phyloP scores from a whole-genome alignment of 1,139 yeast species.

The Pichia sp. region DNA sequence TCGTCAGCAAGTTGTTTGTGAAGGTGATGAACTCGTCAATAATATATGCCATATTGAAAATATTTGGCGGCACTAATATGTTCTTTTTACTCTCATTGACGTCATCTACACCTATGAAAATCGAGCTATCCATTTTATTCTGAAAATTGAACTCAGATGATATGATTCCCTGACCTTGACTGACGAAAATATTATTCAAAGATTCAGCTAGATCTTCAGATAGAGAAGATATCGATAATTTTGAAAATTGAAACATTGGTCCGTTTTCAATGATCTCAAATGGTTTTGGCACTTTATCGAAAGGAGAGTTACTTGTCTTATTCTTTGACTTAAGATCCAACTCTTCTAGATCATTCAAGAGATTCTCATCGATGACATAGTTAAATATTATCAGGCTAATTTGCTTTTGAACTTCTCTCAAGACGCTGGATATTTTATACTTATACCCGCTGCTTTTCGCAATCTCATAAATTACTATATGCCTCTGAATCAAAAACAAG shows the following conservation, averaged over 20 bases:
- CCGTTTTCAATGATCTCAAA: conserved; percentile 26
- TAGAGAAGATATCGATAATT: conserved; percentile 35
- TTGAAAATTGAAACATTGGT: conserved; percentile 46
- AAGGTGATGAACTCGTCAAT: conserved; percentile 58
- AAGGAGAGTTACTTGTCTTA: conserved; percentile 21
- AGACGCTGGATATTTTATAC: conserved; percentile 50
- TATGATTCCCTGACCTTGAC: conserved; percentile 30
- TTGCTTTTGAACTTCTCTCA: conserved; percentile 57
- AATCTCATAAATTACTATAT: conserved; percentile 49
- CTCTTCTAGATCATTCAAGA: conserved; percentile 25
- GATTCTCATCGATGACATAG: conserved; percentile 44
- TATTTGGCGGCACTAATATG: conserved; percentile 65
- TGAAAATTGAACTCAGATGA: conserved; percentile 6
- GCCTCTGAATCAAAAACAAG: conserved; percentile 64
- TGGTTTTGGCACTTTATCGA: conserved; percentile 22
- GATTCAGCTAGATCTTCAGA: conserved; percentile 33
- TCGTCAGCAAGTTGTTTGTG: conserved; percentile 43
- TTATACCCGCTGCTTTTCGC: conserved; percentile 21
- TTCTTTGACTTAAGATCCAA: conserved; percentile 16
- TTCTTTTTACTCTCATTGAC: conserved; percentile 50
- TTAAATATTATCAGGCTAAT: conserved; percentile 50
- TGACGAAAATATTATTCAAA: conserved; percentile 59
- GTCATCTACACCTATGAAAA: conserved; percentile 52
- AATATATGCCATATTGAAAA: conserved; percentile 79
- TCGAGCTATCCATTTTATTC: conserved; percentile 14